Evolutionary conservation across 305 asterid genomes (phyloP).

Genomic region (Fraxinus nigra): DNA sequence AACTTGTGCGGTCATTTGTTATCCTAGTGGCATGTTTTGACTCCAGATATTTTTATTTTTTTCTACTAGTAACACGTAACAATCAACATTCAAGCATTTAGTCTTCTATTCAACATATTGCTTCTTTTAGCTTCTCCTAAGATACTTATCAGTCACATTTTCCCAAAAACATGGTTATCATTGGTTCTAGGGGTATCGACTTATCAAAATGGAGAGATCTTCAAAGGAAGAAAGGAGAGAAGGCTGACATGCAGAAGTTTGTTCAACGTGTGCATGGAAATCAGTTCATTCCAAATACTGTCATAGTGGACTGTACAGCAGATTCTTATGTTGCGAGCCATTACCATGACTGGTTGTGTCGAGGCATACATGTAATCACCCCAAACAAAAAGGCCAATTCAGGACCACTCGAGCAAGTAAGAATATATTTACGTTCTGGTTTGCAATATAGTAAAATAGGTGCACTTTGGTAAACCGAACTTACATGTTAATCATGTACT

Average conservation of each 20-base stretch:
- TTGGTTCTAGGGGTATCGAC: conserved; percentile 69
- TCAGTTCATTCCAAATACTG: conserved; percentile 91
- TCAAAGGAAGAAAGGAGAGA: conserved; percentile 58
- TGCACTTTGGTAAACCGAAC: neutral
- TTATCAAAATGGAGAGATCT: conserved; percentile 83
- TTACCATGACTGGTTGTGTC: conserved; percentile 85
- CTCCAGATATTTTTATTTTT: neutral
- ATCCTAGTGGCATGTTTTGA: neutral
- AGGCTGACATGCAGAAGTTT: conserved; percentile 77
- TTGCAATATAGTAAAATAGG: neutral
- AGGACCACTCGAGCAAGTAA: conserved; percentile 96
- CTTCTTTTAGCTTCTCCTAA: neutral
- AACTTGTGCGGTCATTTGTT: neutral
- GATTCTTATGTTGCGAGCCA: conserved; percentile 80
- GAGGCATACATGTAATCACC: conserved; percentile 88
- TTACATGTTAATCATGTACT: neutral
- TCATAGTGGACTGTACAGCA: conserved; percentile 91
- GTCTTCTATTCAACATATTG: neutral
- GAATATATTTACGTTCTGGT: neutral
- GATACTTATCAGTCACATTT: neutral
- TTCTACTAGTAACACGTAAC: neutral
- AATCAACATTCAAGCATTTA: neutral
- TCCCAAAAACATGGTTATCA: neutral
- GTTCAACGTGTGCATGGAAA: conserved; percentile 81
- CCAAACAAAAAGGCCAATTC: conserved; percentile 99